A percentile compares a stretch with the other conserved stretches of the same genome.
These are phyloP conservation scores for Starmerella gropengiesseri DNA, from an alignment of 805 yeast species.

Conservation along the genomic window DNA sequence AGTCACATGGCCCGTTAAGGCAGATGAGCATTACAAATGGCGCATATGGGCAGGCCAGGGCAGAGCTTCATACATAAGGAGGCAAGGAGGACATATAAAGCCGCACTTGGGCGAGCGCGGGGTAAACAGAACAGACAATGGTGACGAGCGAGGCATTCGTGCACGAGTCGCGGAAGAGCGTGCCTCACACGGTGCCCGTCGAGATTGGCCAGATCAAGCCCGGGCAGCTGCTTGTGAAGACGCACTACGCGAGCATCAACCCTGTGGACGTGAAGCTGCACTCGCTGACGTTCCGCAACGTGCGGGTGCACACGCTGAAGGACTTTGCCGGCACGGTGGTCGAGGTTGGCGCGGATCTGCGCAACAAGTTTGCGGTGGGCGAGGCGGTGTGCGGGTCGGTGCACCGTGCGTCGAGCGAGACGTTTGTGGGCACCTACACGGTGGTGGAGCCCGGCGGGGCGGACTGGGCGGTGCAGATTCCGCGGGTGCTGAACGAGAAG, in stretches of 20 bases:
- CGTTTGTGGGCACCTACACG: conserved; percentile 25
- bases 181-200: conserved; percentile 1
- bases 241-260: conserved; percentile 48
- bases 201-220: conserved; percentile 10
- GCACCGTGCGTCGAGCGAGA: conserved; percentile 1
- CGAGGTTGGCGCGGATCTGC: conserved; percentile 41
- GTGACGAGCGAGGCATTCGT: conserved; percentile 10
- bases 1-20: too few relatives aligned
- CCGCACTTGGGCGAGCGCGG: background rate
- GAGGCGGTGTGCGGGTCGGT: conserved; percentile 53
- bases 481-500: conserved; percentile 37
- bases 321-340: conserved; percentile 55
- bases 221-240: conserved; percentile 39
- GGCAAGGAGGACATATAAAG: background rate
- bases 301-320: conserved; percentile 48
- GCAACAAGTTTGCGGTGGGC: conserved; percentile 40
- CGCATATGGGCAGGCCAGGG: too few relatives aligned
- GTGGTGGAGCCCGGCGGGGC: conserved; percentile 20
- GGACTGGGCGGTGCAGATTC: conserved; percentile 33
- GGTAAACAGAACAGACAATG: too few relatives aligned
- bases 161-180: conserved; percentile 5
- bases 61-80: too few relatives aligned
- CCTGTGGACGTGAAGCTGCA: conserved; percentile 54
- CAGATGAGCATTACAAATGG: too few relatives aligned
- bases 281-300: conserved; percentile 13